Base-by-base conservation (phyloP, 441 rosid species). In the Eugenia klotzschiana region DNA sequence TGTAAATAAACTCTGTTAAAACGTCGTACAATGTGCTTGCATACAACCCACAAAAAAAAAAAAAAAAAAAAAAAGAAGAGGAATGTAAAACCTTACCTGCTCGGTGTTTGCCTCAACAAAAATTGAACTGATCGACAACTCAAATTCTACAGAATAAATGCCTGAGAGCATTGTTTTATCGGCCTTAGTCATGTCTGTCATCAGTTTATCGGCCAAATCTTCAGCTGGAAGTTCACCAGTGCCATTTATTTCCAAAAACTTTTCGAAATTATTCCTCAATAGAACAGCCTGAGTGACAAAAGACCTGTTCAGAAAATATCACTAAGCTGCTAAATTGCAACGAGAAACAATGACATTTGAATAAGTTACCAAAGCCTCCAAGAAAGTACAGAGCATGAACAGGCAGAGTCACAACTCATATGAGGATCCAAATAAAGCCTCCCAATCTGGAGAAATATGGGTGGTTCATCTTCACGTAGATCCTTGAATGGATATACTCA, bases 101-200 rank as follows among this genome's bases (percentile, higher is more conserved):
- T 91, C 89, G 54, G 83, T 64, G n/a, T 83, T 84, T 4, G 82
- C 14, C 58, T 94, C 91, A 16, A 96, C 90, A 80, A 92, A 94
- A 83, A 94, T 83, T 55, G 98, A 91, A 88, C 98, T 94, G 74
- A 80, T 57, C 10, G 85, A 82, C 86, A 85, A 86, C 83, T 92
- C 95, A 27, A 8, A 40, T 79, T 91, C 90, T 3, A 91, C 87
- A 26, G 94, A n/a, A 82, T 60, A 87, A 26, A 92, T 86, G 80
- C 72, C 84, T 22, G 97, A 90, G 6, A 92, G 88, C 73, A 29
- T 84, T 72, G 12, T 3, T 51, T 86, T 88, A 26, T 89, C 87
- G 10, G 91, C 94, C 87, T 92, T 93, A 12, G 88, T 81, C 7
- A 87, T 87, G 86, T 94, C 89, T 51, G 51, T 90, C 98, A 94